Percentiles rank a stretch among this genome's conserved stretches.
Evolutionary conservation across 2,329 filamentous ascomycete species (phyloP).

Genomic region (Botrytis porri): DNA sequence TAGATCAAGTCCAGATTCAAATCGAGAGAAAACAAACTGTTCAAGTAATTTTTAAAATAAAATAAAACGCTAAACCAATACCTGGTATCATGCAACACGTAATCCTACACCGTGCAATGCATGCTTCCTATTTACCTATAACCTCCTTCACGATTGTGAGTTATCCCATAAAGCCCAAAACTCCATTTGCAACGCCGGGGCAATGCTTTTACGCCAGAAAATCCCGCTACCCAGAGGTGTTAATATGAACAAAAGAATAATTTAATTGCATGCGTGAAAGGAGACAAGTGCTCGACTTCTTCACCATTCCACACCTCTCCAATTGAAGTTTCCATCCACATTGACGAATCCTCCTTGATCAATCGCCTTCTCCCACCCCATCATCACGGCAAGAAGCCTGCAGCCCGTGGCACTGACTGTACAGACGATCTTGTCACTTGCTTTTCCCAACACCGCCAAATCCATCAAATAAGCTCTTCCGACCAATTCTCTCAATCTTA

Average conservation of each 20-base stretch:
- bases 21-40: neutral
- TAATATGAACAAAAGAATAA: constrained; percentile 9
- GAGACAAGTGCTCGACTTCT: neutral
- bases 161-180: neutral
- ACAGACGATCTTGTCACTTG: constrained; percentile 71
- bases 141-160: neutral
- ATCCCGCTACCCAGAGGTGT: neutral
- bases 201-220: constrained; percentile 5
- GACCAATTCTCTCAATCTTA: constrained; percentile 68
- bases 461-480: constrained; percentile 82
- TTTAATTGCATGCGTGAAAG: neutral
- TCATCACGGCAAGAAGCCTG: constrained; percentile 75
- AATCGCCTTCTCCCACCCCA: constrained; percentile 75
- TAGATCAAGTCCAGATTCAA: neutral
- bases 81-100: constrained; percentile 5
- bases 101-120: constrained; percentile 6
- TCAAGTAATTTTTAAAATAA: neutral
- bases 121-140: neutral
- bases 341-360: constrained; percentile 66
- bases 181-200: neutral
- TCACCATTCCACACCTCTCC: constrained; percentile 47
- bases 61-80: neutral
- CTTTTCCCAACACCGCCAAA: constrained; percentile 66
- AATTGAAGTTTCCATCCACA: constrained; percentile 68
- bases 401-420: constrained; percentile 72